Evolutionary conservation across 257 asterid species (phyloP).

Genomic region (Scutellaria minor): DNA sequence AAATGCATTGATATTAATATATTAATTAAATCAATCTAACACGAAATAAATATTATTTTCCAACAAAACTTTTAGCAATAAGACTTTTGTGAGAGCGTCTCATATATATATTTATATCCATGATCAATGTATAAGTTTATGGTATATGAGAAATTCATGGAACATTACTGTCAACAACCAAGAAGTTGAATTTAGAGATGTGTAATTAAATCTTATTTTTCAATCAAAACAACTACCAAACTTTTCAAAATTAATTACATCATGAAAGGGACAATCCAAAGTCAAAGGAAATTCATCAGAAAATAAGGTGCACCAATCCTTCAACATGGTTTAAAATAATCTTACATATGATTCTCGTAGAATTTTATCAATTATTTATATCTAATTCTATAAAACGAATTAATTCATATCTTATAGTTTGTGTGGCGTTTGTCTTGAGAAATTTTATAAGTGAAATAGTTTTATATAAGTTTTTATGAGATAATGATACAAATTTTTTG

Average conservation of each 20-base stretch:
- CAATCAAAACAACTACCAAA: conserved; percentile 30
- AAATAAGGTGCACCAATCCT: conserved; percentile 35
- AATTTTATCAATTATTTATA: too few species aligned
- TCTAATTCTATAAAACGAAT: too few species aligned
- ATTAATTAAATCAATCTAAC: too few species aligned
- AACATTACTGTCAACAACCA: conserved; percentile 39
- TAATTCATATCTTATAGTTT: too few species aligned
- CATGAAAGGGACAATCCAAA: conserved; percentile 8
- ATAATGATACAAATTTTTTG: too few species aligned
- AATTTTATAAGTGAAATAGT: too few species aligned
- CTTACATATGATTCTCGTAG: too few species aligned
- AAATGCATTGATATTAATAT: background rate
- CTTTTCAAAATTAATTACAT: background rate
- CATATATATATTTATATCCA: too few species aligned
- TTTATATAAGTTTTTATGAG: too few species aligned
- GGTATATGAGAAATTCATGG: background rate
- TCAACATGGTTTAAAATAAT: background rate
- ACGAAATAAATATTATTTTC: too few species aligned
- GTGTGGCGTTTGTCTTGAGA: too few species aligned
- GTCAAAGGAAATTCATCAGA: conserved; percentile 41
- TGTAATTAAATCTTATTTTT: conserved; percentile 13
- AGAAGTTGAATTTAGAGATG: conserved; percentile 22
- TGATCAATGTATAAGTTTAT: background rate
- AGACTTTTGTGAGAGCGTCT: background rate
- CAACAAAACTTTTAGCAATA: too few species aligned